Percentiles rank a stretch among this genome's conserved stretches.
Evolutionary conservation across 2,329 filamentous ascomycete genomes (phyloP).

Genomic region (Fusarium tricinctum): DNA sequence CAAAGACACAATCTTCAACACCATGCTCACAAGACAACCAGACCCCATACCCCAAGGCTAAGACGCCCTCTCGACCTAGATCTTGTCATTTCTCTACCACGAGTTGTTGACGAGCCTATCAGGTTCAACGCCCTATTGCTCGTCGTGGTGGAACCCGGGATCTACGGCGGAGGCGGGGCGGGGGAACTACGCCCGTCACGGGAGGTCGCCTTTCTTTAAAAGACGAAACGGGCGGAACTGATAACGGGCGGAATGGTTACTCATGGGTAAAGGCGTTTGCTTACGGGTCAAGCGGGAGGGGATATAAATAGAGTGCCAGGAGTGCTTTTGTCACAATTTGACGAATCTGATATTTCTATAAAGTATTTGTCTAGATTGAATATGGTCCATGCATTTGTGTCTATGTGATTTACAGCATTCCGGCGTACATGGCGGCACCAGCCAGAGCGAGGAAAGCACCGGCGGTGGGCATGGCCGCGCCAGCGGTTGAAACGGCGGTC

Average conservation of each 20-base stretch:
- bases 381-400: background rate
- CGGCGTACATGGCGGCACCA: conserved; percentile 50
- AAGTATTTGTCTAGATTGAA: background rate
- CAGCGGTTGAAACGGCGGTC: conserved; percentile 41
- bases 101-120: conserved; percentile 36
- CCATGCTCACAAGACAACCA: background rate
- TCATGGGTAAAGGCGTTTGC: conserved; percentile 36
- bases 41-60: conserved; percentile 12
- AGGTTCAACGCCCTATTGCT: conserved; percentile 45
- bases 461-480: conserved; percentile 46
- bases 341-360: conserved; percentile 1
- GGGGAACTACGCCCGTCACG: conserved; percentile 36
- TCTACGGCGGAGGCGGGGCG: conserved; percentile 33
- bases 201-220: conserved; percentile 10
- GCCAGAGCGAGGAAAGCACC: conserved; percentile 49
- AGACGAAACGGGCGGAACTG: conserved; percentile 27
- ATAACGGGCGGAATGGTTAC: conserved; percentile 22
- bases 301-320: conserved; percentile 9
- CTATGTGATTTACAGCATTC: conserved; percentile 43
- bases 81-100: conserved; percentile 42
- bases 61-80: conserved; percentile 35
- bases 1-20: conserved; percentile 4
- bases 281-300: conserved; percentile 25
- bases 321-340: background rate
- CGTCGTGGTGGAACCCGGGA: conserved; percentile 45